A percentile compares a stretch with the other conserved stretches of the same genome.
phyloP scores from a whole-genome alignment of 2,329 filamentous ascomycete species.

The Lasiodiplodia sp. region DNA sequence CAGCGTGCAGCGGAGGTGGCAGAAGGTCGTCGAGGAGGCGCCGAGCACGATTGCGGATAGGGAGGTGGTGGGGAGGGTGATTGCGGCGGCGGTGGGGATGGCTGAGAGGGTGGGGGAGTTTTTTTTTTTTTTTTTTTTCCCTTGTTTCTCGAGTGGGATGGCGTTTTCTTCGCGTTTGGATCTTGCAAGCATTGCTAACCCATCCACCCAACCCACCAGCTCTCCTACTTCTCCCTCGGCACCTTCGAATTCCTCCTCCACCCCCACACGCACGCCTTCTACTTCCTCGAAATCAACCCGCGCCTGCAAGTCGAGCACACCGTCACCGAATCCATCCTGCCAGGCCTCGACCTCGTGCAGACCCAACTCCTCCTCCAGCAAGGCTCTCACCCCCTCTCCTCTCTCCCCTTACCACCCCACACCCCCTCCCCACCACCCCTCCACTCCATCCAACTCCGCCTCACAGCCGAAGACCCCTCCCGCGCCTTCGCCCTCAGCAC shows the following conservation, averaged over 20 bases:
- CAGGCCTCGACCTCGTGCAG: constrained; percentile 60
- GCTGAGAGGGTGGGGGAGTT: constrained; percentile 56
- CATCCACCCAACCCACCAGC: constrained; percentile 40
- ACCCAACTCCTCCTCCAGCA: constrained; percentile 63
- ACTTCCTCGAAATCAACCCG: constrained; percentile 68
- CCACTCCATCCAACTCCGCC: constrained; percentile 63
- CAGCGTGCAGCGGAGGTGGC: constrained; percentile 66
- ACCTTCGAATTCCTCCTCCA: constrained; percentile 71
- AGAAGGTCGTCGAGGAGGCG: constrained; percentile 67
- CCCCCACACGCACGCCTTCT: constrained; percentile 57
- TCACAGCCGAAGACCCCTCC: constrained; percentile 64
- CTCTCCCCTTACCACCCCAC: constrained; percentile 39
- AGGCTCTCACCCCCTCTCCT: constrained; percentile 54
- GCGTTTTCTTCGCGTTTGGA: neutral
- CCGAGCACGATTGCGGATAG: constrained; percentile 60
- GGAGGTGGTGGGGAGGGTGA: constrained; percentile 55
- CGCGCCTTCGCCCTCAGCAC: constrained; percentile 64
- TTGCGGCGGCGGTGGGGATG: constrained; percentile 62
- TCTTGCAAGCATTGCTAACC: neutral
- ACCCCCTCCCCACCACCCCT: too few species aligned
- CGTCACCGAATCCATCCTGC: constrained; percentile 61
- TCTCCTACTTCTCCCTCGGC: constrained; percentile 65
- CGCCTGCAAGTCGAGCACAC: constrained; percentile 69
- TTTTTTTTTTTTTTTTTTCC: too few species aligned
- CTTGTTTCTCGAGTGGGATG: too few species aligned